Percentiles rank a stretch among this genome's conserved stretches.
These are phyloP conservation scores for Claviceps fusiformis DNA, from an alignment of 2,329 filamentous ascomycete species.

Conservation along the genomic window DNA sequence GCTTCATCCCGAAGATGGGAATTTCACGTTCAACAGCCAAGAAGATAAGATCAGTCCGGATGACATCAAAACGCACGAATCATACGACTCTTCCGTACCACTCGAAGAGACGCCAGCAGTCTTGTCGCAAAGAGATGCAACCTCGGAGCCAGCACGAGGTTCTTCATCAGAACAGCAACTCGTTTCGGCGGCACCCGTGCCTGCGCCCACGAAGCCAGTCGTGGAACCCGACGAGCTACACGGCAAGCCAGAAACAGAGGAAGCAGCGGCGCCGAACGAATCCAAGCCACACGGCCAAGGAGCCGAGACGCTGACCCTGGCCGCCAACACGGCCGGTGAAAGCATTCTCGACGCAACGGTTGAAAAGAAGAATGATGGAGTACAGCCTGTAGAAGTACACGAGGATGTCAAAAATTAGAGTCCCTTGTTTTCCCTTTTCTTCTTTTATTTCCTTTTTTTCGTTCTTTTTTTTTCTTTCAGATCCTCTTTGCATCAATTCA, in stretches of 20 bases:
- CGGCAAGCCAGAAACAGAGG: neutral
- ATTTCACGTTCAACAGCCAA: constrained; percentile 18
- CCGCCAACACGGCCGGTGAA: constrained; percentile 29
- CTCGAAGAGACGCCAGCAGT: neutral
- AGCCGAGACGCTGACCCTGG: constrained; percentile 22
- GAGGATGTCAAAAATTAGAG: constrained; percentile 19
- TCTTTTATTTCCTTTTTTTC: neutral
- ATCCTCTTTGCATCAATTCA: too few species aligned
- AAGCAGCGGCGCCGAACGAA: neutral
- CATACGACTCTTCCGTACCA: neutral
- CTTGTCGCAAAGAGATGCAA: constrained; percentile 1
- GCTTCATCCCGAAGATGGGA: constrained; percentile 36
- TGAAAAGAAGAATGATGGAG: constrained; percentile 19
- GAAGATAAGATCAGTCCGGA: constrained; percentile 6
- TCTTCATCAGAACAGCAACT: neutral
- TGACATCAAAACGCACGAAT: constrained; percentile 5
- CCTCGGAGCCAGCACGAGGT: neutral
- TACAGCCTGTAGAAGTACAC: constrained; percentile 23
- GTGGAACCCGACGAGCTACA: constrained; percentile 1
- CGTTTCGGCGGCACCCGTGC: neutral
- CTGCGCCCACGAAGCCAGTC: neutral
- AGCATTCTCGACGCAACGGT: constrained; percentile 26
- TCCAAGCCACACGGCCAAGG: constrained; percentile 1
- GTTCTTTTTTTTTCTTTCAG: too few species aligned
- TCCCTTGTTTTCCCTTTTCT: neutral